Percentiles rank a stretch among this genome's conserved stretches.
These are phyloP conservation scores for Ettlia oleoabundans DNA, from an alignment of 139 green algal genomes.

Conservation along the genomic window DNA sequence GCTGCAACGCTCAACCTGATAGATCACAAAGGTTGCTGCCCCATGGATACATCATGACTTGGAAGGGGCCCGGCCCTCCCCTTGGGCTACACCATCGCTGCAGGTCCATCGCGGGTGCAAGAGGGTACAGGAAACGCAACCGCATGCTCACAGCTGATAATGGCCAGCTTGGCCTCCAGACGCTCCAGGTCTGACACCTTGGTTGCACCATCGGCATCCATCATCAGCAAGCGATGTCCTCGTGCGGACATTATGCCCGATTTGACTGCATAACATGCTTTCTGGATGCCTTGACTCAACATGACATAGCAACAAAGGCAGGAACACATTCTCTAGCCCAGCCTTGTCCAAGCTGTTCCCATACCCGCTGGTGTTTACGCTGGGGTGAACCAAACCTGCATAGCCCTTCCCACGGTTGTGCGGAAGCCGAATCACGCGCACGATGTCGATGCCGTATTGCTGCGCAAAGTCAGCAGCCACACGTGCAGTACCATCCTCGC, in stretches of 20 bases:
- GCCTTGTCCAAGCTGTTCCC: no score
- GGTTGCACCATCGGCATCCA: slow-evolving; percentile 92
- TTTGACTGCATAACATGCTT: not conserved
- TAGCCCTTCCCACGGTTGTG: slow-evolving; percentile 87
- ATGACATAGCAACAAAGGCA: not conserved
- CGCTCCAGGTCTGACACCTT: slow-evolving; percentile 83
- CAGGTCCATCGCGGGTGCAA: no score
- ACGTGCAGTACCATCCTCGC: slow-evolving; percentile 77
- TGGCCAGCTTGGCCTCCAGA: slow-evolving; percentile 73
- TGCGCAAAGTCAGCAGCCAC: slow-evolving; percentile 71
- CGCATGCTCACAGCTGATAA: not conserved
- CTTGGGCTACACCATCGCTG: not conserved
- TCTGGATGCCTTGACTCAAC: not conserved
- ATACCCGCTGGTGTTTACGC: no score
- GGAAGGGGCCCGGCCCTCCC: not conserved
- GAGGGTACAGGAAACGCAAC: no score
- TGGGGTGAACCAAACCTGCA: slow-evolving; percentile 11
- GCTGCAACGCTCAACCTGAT: no score
- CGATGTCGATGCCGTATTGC: slow-evolving; percentile 74
- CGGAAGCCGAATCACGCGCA: slow-evolving; percentile 82
- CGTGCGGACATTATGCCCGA: slow-evolving; percentile 40
- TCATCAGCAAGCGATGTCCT: slow-evolving; percentile 76
- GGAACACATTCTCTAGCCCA: no score
- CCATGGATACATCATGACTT: no score
- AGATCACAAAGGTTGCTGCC: no score